phyloP scores from a whole-genome alignment of 2,329 filamentous ascomycete genomes.

The Botrytis byssoidea region DNA sequence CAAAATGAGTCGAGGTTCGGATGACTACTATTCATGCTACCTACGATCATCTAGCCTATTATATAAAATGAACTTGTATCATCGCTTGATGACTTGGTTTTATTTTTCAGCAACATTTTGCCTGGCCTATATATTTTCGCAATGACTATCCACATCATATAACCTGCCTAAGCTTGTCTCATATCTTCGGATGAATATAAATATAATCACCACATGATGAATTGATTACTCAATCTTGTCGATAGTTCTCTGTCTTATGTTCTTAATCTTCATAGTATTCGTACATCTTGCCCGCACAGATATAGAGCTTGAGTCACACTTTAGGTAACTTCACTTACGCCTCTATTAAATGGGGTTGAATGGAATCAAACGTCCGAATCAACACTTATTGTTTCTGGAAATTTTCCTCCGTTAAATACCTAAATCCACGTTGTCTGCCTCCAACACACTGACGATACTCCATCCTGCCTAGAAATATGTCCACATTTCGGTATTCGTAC shows the following conservation, averaged over 20 bases:
- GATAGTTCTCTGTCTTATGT: not conserved
- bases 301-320: not conserved
- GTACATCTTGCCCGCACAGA: not conserved
- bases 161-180: not conserved
- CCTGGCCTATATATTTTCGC: not conserved
- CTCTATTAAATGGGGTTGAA: not conserved
- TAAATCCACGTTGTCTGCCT: not conserved
- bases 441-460: not conserved
- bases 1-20: not conserved
- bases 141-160: not conserved
- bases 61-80: not conserved
- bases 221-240: not conserved
- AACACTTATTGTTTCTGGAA: not conserved
- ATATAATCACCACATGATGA: not conserved
- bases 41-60: not conserved
- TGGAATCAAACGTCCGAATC: not conserved
- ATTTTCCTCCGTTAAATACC: no score
- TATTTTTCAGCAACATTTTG: not conserved
- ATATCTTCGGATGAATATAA: not conserved
- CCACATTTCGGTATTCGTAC: not conserved
- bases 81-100: not conserved
- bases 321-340: not conserved
- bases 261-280: not conserved
- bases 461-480: not conserved
- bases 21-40: not conserved